Percentiles rank a stretch among this genome's conserved stretches.
Evolutionary conservation across 495 filamentous ascomycete species (phyloP).

Genomic region (Aspergillus heteromorphus): DNA sequence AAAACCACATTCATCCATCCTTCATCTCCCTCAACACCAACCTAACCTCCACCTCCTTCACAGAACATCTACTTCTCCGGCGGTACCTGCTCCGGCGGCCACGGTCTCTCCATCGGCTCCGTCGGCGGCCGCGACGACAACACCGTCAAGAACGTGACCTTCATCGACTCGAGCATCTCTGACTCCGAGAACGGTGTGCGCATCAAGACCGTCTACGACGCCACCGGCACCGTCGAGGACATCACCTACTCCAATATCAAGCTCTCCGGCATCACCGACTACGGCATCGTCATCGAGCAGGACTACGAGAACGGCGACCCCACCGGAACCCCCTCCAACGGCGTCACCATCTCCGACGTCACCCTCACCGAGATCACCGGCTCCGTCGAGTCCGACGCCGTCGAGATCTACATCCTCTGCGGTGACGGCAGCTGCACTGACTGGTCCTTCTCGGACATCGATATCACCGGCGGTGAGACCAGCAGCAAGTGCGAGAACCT

Average conservation of each 20-base stretch:
- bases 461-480: slow-evolving; percentile 45
- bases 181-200: slow-evolving; percentile 47
- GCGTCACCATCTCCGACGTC: slow-evolving; percentile 54
- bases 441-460: slow-evolving; percentile 43
- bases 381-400: slow-evolving; percentile 32
- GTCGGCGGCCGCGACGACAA: slow-evolving; percentile 59
- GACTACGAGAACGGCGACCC: slow-evolving; percentile 61
- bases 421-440: slow-evolving; percentile 32
- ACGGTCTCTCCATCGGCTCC: slow-evolving; percentile 63
- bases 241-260: slow-evolving; percentile 59
- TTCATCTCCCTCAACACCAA: background rate
- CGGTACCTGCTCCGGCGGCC: slow-evolving; percentile 51
- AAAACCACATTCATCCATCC: too few species aligned
- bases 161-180: slow-evolving; percentile 45
- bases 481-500: slow-evolving; percentile 37
- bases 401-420: slow-evolving; percentile 50
- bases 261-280: slow-evolving; percentile 48
- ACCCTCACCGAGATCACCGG: slow-evolving; percentile 48
- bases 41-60: too few species aligned
- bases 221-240: slow-evolving; percentile 51
- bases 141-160: slow-evolving; percentile 50
- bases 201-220: slow-evolving; percentile 57
- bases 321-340: slow-evolving; percentile 54
- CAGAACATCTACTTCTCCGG: slow-evolving; percentile 50
- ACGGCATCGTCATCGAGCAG: slow-evolving; percentile 65